A percentile compares a stretch with the other conserved stretches of the same genome.
Evolutionary conservation across 192 early-diverging fungal genomes (phyloP).

Genomic region (Coemansia sp.): DNA sequence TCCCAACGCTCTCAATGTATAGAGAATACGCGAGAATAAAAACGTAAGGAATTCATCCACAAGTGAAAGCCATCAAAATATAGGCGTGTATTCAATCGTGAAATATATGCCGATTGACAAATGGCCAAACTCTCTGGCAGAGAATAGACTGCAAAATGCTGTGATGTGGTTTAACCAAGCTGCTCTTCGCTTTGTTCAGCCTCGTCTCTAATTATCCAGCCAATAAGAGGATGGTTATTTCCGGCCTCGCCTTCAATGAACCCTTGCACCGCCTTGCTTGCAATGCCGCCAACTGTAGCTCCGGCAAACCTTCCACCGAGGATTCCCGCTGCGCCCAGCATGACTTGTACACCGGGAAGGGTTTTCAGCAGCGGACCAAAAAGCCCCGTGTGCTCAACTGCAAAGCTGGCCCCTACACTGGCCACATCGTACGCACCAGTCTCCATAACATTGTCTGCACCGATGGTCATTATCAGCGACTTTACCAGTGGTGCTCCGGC

Average conservation of each 20-base stretch:
- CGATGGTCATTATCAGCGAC: constrained; percentile 23
- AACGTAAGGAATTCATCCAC: no score
- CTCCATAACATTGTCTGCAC: constrained; percentile 23
- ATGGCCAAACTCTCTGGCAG: background rate
- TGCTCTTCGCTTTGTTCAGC: constrained; percentile 2
- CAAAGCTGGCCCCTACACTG: constrained; percentile 46
- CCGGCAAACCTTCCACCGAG: constrained; percentile 50
- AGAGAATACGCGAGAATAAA: no score
- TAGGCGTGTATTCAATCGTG: background rate
- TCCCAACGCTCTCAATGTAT: no score
- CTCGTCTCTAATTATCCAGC: constrained; percentile 42
- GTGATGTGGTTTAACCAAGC: background rate
- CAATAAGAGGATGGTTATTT: constrained; percentile 37
- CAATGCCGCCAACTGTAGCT: constrained; percentile 30
- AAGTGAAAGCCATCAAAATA: no score
- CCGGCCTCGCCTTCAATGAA: constrained; percentile 35
- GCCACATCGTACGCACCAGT: constrained; percentile 41
- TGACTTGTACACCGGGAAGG: constrained; percentile 31
- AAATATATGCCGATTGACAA: background rate
- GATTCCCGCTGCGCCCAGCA: constrained; percentile 30
- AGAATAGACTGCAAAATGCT: no score
- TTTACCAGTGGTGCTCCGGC: constrained; percentile 41
- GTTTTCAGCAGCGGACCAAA: constrained; percentile 40
- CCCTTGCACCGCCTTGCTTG: constrained; percentile 23
- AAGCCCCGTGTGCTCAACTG: constrained; percentile 33